Evolutionary conservation across 1,139 yeast genomes (phyloP), one percentile per base, ranked within the genome.

Genomic region (Saccharomycopsis hybrid): DNA sequence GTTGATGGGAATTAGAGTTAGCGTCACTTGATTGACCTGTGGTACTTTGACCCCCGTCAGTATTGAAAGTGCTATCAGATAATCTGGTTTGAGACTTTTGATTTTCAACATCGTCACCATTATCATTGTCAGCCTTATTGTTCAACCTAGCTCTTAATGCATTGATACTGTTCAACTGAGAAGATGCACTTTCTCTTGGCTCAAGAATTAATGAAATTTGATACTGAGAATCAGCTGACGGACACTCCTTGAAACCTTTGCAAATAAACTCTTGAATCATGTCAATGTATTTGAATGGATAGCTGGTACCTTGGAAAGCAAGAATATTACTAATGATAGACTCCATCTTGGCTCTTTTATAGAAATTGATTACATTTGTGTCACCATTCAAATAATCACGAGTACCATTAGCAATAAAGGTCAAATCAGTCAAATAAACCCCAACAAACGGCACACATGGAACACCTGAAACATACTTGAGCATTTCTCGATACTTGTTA

Each of bases 361-460:
- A 80, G 65, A 86, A 88, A 65, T 92, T 92, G 55, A 87, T 71
- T 64, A 84, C 70, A 43, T 78, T 70, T n/a, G 76, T 67, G 51
- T 86, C 76, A 47, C 77, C 78, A 62, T 84, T 77, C 52, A 88
- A 69, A 57, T 69, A 74, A 61, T 89, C 96, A 0, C 95, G 80
- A 61, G 90, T 92, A 42, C 97, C 97, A 60, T 88, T 95, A 44
- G 78, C 85, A 5, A 89, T 82, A 63, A 92, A 92, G 8, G 97
- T 86, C 62, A 92, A 73, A 65, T 92, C 97, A 46, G 96, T 85
- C 52, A 92, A 68, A 63, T 81, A 87, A 37, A 90, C 94, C 27
- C 97, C 98, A 60, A 90, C 81, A 62, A 90, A 92, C 35, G 98
- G 98, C 41, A 92, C 82, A 62, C 95, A 86, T 2, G 97, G 90